Evolutionary conservation across 139 green algal species (phyloP), one percentile per base, ranked within the genome.

Genomic region (Coelastrella sp.): DNA sequence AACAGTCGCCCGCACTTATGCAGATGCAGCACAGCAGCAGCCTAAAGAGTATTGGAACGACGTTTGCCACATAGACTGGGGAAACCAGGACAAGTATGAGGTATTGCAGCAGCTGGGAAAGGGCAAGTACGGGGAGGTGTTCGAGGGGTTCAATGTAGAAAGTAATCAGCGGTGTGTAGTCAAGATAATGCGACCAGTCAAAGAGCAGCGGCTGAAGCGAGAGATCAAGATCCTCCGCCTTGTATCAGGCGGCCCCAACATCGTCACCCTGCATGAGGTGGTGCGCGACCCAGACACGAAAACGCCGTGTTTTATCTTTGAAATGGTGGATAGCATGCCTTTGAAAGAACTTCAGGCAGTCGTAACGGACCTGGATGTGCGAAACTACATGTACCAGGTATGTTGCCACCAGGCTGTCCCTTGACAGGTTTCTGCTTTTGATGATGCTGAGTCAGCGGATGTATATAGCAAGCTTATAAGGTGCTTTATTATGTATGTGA

Each of bases 131-230:
- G 96, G 94, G 81, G 97, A 99, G 89, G 97, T 99, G 53, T 99
- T 99, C 86, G 97, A 99, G 89, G 95, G 95, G 21, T 81, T 97
- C 25, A 95, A 98, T 86, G 66, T 89, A 11, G 37, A 89, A 35
- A 92, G 74, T 66, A 32, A 79, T 45, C 35, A 72, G 66, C 69
- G 53, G 34, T 98, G 96, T 90, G 96, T 99, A 75, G 96, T 98
- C 81, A 99, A 99, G 83, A 99, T 99, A 48, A 93, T 99, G 81
- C 98, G 98, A 67, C 98, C 98, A n/a, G 98, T 99, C 53, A 99
- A 99, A 88, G 98, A 99, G 92, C 98, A 99, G 89, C 98, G 99
- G 85, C 84, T 94, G 50, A 87, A 98, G 85, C 92, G 97, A 0
- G 98, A 99, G 87, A 98, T 99, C 79, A 98, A 99, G 79, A 99